Evolutionary conservation across 2,329 filamentous ascomycete genomes (phyloP), one percentile per base, ranked within the genome.

Genomic region (Fusarium vanettenii): DNA sequence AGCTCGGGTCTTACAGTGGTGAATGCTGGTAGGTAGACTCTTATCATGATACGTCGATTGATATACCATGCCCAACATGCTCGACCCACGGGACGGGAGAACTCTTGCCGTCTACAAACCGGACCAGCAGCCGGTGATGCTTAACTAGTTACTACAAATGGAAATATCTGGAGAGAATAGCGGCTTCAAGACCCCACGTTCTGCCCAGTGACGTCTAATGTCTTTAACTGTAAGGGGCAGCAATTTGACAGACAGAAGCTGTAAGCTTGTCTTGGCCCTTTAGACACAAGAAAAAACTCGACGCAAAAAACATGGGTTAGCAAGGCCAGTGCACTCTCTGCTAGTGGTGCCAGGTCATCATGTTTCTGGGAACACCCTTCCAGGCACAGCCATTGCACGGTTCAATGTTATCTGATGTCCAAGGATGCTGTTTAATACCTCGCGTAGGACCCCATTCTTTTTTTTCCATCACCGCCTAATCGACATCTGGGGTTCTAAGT

Each of bases 121-220:
- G 31, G 31, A 33, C 22, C 60, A 52, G 45, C 8, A 57, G 52
- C 52, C 52, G 52, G 60, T 22, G n/a, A 43, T 39, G n/a, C 43
- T 48, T 11, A 18, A 18, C 57, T 29, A 18, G 13, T 56, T 74
- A 69, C 72, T 66, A 18, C 16, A 73, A 67, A 25, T 70, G 69
- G 72, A 75, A 74, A 74, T 67, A 75, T 70, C 37, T 60, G 16
- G 72, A 74, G 72, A 75, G 62, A 56, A 60, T 37, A 45, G 18
- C 20, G 25, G 60, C 61, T 29, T 52, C 43, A 66, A 22, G 62
- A 68, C 62, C 69, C 64, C 64, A 65, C 64, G 66, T 71, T 76
- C 70, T 66, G 60, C 56, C 35, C 37, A 48, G 63, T 69, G 70
- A 73, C 71, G 68, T 71, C 43, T 69, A 29, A 37, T 55, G 22